Evolutionary conservation across 441 rosid species (phyloP).

Genomic region (Breynia disticha): DNA sequence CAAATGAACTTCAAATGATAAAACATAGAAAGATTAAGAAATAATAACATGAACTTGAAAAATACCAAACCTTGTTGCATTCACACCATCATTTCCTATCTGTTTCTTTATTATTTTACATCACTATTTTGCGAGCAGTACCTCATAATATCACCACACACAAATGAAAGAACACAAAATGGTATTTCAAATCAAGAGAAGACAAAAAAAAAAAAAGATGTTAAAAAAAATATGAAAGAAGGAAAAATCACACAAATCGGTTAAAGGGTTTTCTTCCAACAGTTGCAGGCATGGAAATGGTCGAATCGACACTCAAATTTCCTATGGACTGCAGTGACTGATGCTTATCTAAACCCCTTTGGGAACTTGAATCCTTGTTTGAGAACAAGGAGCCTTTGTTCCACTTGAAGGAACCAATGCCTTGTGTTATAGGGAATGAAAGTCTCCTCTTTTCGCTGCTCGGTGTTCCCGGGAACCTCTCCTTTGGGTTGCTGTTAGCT

Average conservation of each 20-base stretch:
- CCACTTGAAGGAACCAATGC: slow-evolving; percentile 65
- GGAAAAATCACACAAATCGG: slow-evolving; percentile 76
- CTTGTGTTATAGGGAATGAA: slow-evolving; percentile 60
- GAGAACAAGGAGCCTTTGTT: slow-evolving; percentile 60
- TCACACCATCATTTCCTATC: slow-evolving; percentile 28
- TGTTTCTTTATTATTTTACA: slow-evolving; percentile 32
- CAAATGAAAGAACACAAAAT: slow-evolving; percentile 32
- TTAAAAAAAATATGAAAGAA: slow-evolving; percentile 11
- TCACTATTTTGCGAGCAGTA: slow-evolving; percentile 13
- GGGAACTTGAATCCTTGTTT: slow-evolving; percentile 49
- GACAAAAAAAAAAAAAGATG: slow-evolving; percentile 11
- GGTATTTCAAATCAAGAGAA: not conserved
- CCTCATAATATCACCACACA: slow-evolving; percentile 32
- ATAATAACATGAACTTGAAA: not conserved
- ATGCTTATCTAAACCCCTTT: slow-evolving; percentile 36
- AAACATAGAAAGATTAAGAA: not conserved
- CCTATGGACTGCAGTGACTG: slow-evolving; percentile 62
- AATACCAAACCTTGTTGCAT: slow-evolving; percentile 12
- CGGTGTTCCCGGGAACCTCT: slow-evolving; percentile 64
- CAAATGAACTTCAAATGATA: not conserved
- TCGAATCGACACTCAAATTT: slow-evolving; percentile 67
- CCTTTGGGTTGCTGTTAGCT: slow-evolving; percentile 61
- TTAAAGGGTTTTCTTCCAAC: slow-evolving; percentile 86
- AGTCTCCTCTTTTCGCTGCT: slow-evolving; percentile 57
- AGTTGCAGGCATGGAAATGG: slow-evolving; percentile 62